Percentiles rank a stretch among this genome's conserved stretches.
phyloP scores from a whole-genome alignment of 345 rosid species.

The Carallia pectinifolia region DNA sequence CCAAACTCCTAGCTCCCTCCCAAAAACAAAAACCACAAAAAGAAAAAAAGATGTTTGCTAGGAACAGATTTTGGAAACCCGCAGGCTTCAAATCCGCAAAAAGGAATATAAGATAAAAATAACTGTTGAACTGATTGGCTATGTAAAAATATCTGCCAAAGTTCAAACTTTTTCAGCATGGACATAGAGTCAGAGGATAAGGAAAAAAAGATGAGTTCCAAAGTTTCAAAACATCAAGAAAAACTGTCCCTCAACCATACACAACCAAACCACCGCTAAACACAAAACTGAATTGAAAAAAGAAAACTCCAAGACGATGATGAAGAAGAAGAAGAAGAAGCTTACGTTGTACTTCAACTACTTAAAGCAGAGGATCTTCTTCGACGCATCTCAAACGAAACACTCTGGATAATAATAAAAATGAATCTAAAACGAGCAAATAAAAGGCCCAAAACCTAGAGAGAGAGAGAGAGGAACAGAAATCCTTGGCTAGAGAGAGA shows the following conservation, averaged over 20 bases:
- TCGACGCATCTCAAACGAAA: constrained; percentile 22
- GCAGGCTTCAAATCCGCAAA: no score
- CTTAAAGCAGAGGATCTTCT: constrained; percentile 14
- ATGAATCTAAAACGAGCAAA: not conserved
- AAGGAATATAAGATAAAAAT: not conserved
- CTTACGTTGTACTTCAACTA: constrained; percentile 30
- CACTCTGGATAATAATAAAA: not conserved
- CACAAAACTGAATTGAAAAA: no score
- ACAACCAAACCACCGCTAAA: no score
- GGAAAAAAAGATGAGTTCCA: no score
- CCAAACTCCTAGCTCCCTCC: no score
- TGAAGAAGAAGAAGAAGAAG: not conserved
- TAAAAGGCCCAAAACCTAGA: constrained; percentile 3
- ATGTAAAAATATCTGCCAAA: no score
- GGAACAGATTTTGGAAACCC: no score
- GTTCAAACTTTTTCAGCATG: constrained; percentile 1
- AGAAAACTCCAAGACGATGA: not conserved
- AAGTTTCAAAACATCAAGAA: no score
- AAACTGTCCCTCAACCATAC: no score
- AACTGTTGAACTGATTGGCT: no score
- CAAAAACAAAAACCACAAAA: no score
- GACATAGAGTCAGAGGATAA: not conserved
- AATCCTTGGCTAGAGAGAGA: constrained; percentile 4
- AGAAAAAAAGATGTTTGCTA: no score
- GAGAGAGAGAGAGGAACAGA: not conserved